These are phyloP conservation scores for Fusarium paranaense DNA, from an alignment of 2,329 filamentous ascomycete genomes.

Conservation along the genomic window DNA sequence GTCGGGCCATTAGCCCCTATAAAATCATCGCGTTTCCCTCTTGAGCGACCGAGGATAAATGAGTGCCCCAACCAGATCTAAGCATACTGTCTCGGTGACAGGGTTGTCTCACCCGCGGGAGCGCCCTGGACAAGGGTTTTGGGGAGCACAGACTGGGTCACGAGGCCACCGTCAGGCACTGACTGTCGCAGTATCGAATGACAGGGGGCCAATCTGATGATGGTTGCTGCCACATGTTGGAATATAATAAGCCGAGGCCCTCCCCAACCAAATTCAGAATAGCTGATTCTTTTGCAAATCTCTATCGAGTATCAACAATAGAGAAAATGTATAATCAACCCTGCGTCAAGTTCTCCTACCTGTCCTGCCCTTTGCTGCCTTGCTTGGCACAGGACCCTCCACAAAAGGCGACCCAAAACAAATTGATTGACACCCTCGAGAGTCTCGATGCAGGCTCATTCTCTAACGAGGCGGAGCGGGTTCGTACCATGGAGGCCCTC, in stretches of 20 bases:
- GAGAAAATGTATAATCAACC: not conserved
- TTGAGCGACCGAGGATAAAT: not conserved
- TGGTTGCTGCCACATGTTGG: not conserved
- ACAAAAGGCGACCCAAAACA: constrained; percentile 42
- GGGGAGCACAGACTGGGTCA: not conserved
- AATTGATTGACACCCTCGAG: constrained; percentile 41
- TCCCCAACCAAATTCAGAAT: not conserved
- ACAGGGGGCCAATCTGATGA: not conserved
- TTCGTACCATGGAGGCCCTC: constrained; percentile 48
- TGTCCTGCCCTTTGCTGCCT: not conserved
- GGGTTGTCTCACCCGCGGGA: not conserved
- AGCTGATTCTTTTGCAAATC: not conserved
- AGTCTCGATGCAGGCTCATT: constrained; percentile 45
- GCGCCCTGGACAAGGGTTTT: not conserved
- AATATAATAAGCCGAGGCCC: not conserved
- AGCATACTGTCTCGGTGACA: not conserved
- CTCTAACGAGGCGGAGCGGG: constrained; percentile 48
- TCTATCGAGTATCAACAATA: not conserved
- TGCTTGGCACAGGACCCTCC: not conserved
- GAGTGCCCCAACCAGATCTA: not conserved
- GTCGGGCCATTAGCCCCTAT: not conserved
- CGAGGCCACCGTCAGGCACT: not conserved
- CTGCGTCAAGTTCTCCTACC: not conserved
- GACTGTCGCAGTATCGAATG: not conserved
- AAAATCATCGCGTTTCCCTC: not conserved